Evolutionary conservation across 1,284 basidiomycete species (phyloP).

Genomic region (Tylopilus sp.): DNA sequence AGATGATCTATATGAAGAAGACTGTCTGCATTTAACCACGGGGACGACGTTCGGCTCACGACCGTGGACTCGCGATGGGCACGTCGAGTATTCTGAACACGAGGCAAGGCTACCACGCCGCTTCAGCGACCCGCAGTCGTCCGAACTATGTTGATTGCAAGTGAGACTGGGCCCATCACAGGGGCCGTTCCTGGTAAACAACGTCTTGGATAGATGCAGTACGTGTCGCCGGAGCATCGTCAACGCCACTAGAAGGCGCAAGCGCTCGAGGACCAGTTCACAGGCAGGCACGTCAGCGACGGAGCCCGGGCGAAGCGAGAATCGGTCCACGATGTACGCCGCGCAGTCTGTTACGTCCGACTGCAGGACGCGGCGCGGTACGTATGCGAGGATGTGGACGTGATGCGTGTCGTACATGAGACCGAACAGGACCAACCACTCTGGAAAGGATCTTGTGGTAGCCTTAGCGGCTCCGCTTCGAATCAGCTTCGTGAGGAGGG

Average conservation of each 20-base stretch:
- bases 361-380: conserved; percentile 12
- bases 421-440: conserved; percentile 29
- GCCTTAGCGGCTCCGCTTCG: background rate
- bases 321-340: conserved; percentile 22
- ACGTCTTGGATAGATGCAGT: conserved; percentile 9
- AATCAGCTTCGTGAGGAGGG: conserved; percentile 13
- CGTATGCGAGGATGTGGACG: conserved; percentile 21
- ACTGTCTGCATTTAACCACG: background rate
- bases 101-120: conserved; percentile 9
- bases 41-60: background rate
- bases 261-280: conserved; percentile 11
- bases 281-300: conserved; percentile 6
- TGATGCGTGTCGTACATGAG: conserved; percentile 19
- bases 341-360: conserved; percentile 10
- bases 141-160: background rate
- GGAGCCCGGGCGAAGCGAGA: conserved; percentile 10
- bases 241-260: conserved; percentile 23
- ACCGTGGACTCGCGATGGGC: conserved; percentile 13
- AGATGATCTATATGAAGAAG: conserved; percentile 10
- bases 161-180: background rate
- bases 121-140: conserved; percentile 1
- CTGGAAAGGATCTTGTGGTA: conserved; percentile 16
- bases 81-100: conserved; percentile 27
- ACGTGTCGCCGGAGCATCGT: conserved; percentile 21
- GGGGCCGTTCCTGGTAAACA: conserved; percentile 8